Percentiles rank a stretch among this genome's conserved stretches.
These are phyloP conservation scores for Nannochloropsis oceanica DNA, from an alignment of 108 stramenopile genomes.

Conservation along the genomic window DNA sequence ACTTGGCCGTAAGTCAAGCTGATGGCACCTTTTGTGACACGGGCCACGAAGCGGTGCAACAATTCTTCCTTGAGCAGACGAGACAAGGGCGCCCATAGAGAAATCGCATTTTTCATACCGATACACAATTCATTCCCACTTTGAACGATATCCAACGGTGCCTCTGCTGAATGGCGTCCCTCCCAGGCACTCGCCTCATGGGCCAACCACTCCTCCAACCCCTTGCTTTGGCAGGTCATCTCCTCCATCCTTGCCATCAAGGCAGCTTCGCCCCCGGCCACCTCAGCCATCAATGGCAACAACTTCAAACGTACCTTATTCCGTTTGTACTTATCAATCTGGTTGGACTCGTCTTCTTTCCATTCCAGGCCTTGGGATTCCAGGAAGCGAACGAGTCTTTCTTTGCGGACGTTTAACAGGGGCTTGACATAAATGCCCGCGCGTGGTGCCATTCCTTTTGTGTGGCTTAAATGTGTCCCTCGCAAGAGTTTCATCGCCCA, in stretches of 20 bases:
- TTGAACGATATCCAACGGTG: background rate
- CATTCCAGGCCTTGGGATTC: background rate
- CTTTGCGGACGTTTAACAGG: conserved; percentile 11
- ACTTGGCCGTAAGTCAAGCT: background rate
- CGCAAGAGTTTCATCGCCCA: conserved; percentile 27
- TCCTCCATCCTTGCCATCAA: conserved; percentile 11
- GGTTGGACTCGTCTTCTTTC: conserved; percentile 21
- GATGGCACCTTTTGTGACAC: background rate
- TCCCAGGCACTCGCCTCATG: conserved; percentile 14
- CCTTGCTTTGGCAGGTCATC: conserved; percentile 12
- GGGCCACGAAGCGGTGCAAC: conserved; percentile 14
- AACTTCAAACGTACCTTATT: conserved; percentile 7
- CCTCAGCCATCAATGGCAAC: background rate
- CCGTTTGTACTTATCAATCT: conserved; percentile 14
- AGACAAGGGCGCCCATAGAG: conserved; percentile 5
- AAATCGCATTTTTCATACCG: background rate
- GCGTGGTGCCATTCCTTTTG: background rate
- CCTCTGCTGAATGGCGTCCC: background rate
- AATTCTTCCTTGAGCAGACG: conserved; percentile 23
- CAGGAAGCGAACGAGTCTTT: conserved; percentile 1
- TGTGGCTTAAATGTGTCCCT: conserved; percentile 27
- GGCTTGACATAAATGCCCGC: background rate
- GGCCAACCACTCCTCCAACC: conserved; percentile 10
- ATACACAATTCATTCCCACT: background rate
- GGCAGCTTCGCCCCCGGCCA: conserved; percentile 16